These are phyloP conservation scores for Fusarium guadeloupense DNA, from an alignment of 2,329 filamentous ascomycete species.

Conservation along the genomic window DNA sequence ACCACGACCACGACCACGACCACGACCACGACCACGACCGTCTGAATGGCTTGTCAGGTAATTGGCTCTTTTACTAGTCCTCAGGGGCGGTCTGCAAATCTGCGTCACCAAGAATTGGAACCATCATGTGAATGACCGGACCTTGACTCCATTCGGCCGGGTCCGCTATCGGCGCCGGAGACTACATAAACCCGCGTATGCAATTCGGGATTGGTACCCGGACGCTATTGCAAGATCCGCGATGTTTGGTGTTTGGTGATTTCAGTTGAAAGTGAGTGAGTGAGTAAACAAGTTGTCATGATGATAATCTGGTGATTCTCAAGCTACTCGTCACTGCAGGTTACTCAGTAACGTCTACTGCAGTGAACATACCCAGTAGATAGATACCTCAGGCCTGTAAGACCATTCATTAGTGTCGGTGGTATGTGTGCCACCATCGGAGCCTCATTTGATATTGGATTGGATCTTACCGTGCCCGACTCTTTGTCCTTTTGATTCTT, in stretches of 20 bases:
- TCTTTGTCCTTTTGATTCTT: constrained; percentile 23
- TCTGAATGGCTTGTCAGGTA: too few relatives aligned
- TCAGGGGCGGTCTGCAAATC: constrained; percentile 29
- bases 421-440: constrained; percentile 33
- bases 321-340: not conserved
- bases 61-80: constrained; percentile 12
- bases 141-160: constrained; percentile 17
- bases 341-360: not conserved
- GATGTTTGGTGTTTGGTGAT: constrained; percentile 3
- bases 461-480: constrained; percentile 16
- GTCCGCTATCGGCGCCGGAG: constrained; percentile 22
- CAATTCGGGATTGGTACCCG: constrained; percentile 13
- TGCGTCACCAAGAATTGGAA: constrained; percentile 7
- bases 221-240: constrained; percentile 19
- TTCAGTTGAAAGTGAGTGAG: not conserved
- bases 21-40: too few relatives aligned
- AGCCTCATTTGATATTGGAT: constrained; percentile 21
- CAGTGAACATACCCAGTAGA: not conserved
- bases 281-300: not conserved
- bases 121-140: constrained; percentile 24
- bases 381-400: too few relatives aligned
- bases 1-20: too few relatives aligned
- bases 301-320: not conserved
- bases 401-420: constrained; percentile 1
- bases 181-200: constrained; percentile 16